Percentiles rank a stretch among this genome's conserved stretches.
phyloP scores from a whole-genome alignment of 2,329 filamentous ascomycete species.

The Chaetoscypha palmicola region DNA sequence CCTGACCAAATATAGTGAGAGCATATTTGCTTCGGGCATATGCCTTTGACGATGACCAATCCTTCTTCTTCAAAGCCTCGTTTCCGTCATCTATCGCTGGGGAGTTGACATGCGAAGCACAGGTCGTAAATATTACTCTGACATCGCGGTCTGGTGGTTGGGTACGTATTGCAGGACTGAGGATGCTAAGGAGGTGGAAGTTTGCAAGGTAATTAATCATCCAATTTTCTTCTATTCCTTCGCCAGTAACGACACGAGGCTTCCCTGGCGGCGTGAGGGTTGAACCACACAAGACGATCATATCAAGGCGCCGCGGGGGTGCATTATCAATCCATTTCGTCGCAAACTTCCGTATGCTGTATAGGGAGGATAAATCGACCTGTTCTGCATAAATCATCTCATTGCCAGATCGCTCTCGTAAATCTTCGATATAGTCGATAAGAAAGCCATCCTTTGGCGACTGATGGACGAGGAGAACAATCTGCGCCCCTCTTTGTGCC shows the following conservation, averaged over 20 bases:
- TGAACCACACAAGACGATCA: constrained; percentile 81
- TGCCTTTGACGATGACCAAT: constrained; percentile 49
- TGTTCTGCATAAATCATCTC: constrained; percentile 91
- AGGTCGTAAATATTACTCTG: constrained; percentile 77
- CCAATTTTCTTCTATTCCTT: constrained; percentile 86
- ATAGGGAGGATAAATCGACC: constrained; percentile 80
- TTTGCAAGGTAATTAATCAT: constrained; percentile 93
- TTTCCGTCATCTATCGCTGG: constrained; percentile 53
- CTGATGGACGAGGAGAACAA: constrained; percentile 82
- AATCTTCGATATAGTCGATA: constrained; percentile 84
- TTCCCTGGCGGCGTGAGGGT: constrained; percentile 64
- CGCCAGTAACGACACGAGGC: constrained; percentile 54
- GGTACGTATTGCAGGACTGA: constrained; percentile 81
- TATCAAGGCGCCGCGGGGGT: constrained; percentile 80
- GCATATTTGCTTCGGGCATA: constrained; percentile 68
- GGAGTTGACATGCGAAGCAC: constrained; percentile 78
- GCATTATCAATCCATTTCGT: constrained; percentile 98
- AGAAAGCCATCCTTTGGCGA: constrained; percentile 79
- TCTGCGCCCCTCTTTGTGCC: constrained; percentile 76
- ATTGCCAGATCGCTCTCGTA: constrained; percentile 71
- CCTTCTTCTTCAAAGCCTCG: constrained; percentile 36
- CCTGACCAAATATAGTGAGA: constrained; percentile 79
- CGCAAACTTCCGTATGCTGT: constrained; percentile 86
- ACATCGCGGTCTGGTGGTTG: constrained; percentile 94
- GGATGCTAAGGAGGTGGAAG: constrained; percentile 86